Conservation (phyloP, 1,284 basidiomycete species). For the Ganoderma leucocontextum region DNA sequence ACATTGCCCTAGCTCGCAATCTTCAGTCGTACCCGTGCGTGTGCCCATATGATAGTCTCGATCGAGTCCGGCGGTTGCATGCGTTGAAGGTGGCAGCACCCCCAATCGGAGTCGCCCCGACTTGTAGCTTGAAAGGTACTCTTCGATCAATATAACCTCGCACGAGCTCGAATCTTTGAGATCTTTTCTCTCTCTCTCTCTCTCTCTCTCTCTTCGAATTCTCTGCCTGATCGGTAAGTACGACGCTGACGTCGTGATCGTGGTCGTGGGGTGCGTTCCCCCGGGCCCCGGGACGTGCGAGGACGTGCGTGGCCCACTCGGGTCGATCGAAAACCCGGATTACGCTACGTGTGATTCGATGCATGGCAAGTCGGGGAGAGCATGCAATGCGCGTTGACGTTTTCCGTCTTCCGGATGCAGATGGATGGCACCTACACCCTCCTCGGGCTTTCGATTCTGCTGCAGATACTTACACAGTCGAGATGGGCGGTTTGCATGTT, state of each 20-base stretch:
- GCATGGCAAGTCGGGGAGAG: not conserved
- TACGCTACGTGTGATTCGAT: not conserved
- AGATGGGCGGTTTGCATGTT: not conserved
- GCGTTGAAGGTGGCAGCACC: not conserved
- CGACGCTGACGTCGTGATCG: slow-evolving; percentile 1
- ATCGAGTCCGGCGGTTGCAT: not conserved
- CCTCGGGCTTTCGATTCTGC: not conserved
- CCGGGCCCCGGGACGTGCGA: too few species aligned
- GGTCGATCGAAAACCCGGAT: not conserved
- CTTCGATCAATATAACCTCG: too few species aligned
- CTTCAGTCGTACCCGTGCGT: not conserved
- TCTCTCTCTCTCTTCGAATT: too few species aligned
- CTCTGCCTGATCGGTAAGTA: too few species aligned
- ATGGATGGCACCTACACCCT: too few species aligned
- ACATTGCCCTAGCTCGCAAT: not conserved
- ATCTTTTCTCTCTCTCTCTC: not conserved
- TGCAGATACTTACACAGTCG: not conserved
- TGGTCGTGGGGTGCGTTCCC: not conserved
- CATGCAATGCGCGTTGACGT: not conserved
- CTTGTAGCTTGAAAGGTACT: too few species aligned
- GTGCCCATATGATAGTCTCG: not conserved
- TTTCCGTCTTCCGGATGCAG: not conserved
- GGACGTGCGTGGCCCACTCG: too few species aligned
- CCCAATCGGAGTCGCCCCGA: not conserved
- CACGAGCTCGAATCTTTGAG: not conserved